phyloP scores from a whole-genome alignment of 257 asterid genomes.

The Capsicum rhomboideum region DNA sequence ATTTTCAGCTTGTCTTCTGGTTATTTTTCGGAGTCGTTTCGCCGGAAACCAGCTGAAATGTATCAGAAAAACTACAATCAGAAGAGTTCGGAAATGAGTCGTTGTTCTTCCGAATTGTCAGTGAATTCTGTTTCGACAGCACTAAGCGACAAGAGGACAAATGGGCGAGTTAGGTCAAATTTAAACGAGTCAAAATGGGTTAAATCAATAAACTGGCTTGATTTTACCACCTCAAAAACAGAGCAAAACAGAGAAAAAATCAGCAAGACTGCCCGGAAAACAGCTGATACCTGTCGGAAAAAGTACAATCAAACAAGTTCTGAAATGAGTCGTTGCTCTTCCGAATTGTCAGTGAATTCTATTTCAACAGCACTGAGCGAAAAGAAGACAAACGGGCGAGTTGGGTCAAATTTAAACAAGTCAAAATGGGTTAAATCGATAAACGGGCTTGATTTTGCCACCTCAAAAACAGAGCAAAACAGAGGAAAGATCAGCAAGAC shows the following conservation, averaged over 20 bases:
- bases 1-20: constrained; percentile 43
- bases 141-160: not conserved
- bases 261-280: not conserved
- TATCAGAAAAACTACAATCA: constrained; percentile 15
- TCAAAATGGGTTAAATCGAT: not conserved
- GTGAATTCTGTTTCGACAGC: not conserved
- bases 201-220: not conserved
- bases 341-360: constrained; percentile 8
- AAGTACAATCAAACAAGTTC: constrained; percentile 14
- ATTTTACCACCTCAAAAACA: not conserved
- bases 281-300: not conserved
- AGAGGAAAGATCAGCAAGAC: not conserved
- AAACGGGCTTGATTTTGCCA: not conserved
- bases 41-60: constrained; percentile 13
- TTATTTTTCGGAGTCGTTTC: constrained; percentile 50
- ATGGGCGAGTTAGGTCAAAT: not conserved
- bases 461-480: not conserved
- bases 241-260: not conserved
- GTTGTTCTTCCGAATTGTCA: constrained; percentile 19
- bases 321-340: constrained; percentile 20
- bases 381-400: not conserved
- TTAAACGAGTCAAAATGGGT: not conserved
- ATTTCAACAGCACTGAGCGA: not conserved
- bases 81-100: constrained; percentile 21
- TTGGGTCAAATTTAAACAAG: not conserved